Evolutionary conservation across 257 asterid species (phyloP), one percentile per base, ranked within the genome.

Genomic region (Ilex aquifolium): DNA sequence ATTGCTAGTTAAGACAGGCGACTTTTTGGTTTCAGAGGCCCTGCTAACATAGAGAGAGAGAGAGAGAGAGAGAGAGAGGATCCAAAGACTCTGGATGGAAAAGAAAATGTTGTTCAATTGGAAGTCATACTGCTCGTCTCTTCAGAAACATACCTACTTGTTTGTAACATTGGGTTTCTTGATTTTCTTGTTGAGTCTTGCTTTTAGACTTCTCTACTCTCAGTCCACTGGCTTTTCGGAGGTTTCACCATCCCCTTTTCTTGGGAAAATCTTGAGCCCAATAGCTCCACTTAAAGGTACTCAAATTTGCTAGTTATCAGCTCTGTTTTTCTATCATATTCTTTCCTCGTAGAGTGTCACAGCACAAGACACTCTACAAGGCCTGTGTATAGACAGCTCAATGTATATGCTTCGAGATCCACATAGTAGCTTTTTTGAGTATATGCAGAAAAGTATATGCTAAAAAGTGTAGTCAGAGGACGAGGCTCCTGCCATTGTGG

Each of bases 161-260:
- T 66, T 78, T 64, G 39, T 82, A 15, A 88, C 84, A 79, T 51
- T 86, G 66, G 88, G 90, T 13, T 57, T 77, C 62, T 77, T 80
- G 27, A 42, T 84, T 72, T 65, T 91, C 5, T 56, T 86, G 7
- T 72, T 81, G 65, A 87, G 74, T 57, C 80, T 88, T 65, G 81
- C 74, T 59, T 81, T 84, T 70, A 76, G 68, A 76, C 77, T 85
- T 36, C 72, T 83, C 9, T 75, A 40, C 56, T 67, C 72, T 68
- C 72, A 84, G 83, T 80, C 90, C 60, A 62, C 64, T 63, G 83
- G 67, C 50, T 70, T 80, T 60, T 53, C 81, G 54, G 56, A 70
- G 39, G 75, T 72, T 71, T 29, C 81, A 48, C 67, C 64, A 51
- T 62, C 75, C 72, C 79, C 79, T 57, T 78, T 79, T 66, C 68